Evolutionary conservation across 495 filamentous ascomycete species (phyloP).

Genomic region (Aspergillus taichungensis): DNA sequence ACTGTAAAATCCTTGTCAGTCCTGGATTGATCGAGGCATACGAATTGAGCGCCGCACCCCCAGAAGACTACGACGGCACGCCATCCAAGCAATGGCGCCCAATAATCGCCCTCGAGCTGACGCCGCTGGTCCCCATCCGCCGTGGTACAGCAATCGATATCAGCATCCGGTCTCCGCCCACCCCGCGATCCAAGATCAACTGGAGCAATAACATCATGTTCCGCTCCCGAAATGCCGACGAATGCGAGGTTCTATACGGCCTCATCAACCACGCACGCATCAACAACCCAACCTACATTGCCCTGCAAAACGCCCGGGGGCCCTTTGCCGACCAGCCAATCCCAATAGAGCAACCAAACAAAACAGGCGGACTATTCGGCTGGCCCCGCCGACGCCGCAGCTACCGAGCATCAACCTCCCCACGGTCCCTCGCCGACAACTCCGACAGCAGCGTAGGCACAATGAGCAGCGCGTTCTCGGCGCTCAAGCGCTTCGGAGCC

Average conservation of each 20-base stretch:
- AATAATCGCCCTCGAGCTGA: slow-evolving; percentile 72
- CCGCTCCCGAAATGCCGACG: slow-evolving; percentile 65
- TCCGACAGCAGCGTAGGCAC: slow-evolving; percentile 52
- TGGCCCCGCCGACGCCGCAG: slow-evolving; percentile 43
- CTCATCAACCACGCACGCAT: slow-evolving; percentile 76
- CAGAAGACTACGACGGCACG: slow-evolving; percentile 8
- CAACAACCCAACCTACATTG: slow-evolving; percentile 82
- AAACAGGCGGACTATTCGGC: slow-evolving; percentile 34
- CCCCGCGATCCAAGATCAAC: slow-evolving; percentile 58
- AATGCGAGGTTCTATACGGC: slow-evolving; percentile 72
- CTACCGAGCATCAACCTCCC: slow-evolving; percentile 49
- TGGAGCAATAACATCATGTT: slow-evolving; percentile 75
- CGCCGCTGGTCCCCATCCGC: slow-evolving; percentile 78
- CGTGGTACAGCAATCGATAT: slow-evolving; percentile 89
- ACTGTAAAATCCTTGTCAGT: slow-evolving; percentile 71
- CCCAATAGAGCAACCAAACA: slow-evolving; percentile 22
- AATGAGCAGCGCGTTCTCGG: slow-evolving; percentile 59
- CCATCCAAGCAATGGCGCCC: slow-evolving; percentile 43
- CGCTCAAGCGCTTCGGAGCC: slow-evolving; percentile 60
- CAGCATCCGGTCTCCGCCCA: slow-evolving; percentile 77
- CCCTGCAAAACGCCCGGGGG: slow-evolving; percentile 62
- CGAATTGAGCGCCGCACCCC: slow-evolving; percentile 43
- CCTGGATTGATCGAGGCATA: slow-evolving; percentile 84
- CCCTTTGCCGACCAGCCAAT: slow-evolving; percentile 24
- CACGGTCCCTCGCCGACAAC: slow-evolving; percentile 43